Conservation (phyloP, 257 asterid species). For the Euphrasia confusa region DNA sequence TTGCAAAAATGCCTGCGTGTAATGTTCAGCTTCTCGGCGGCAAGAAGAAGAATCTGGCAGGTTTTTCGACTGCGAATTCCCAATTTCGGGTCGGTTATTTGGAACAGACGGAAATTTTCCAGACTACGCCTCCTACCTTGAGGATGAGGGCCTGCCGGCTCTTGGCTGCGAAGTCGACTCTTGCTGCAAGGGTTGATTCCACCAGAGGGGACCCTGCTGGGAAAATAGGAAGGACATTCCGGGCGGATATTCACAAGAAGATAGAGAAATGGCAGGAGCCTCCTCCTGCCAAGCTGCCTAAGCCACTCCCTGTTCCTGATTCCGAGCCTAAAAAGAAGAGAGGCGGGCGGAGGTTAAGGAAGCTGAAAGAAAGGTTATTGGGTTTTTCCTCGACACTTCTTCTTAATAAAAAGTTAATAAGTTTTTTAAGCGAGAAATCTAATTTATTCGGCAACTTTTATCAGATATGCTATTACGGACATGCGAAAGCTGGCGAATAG, state of each 20-base stretch:
- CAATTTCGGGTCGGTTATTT: conserved; percentile 81
- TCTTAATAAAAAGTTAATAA: neutral
- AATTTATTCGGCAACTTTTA: conserved; percentile 19
- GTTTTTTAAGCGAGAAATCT: conserved; percentile 18
- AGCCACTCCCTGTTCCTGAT: conserved; percentile 98
- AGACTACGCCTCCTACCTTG: conserved; percentile 84
- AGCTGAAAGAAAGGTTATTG: conserved; percentile 89
- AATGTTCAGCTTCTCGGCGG: conserved; percentile 98
- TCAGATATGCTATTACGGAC: conserved; percentile 92
- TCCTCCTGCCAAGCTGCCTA: conserved; percentile 98
- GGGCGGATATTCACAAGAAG: conserved; percentile 76
- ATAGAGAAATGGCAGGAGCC: conserved; percentile 99
- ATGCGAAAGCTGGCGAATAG: conserved; percentile 96
- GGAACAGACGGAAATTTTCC: conserved; percentile 84
- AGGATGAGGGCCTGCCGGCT: conserved; percentile 91
- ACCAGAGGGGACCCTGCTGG: conserved; percentile 85
- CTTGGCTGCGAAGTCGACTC: conserved; percentile 89
- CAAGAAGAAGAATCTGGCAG: conserved; percentile 80
- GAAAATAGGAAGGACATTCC: conserved; percentile 65
- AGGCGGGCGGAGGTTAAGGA: conserved; percentile 93
- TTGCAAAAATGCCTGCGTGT: conserved; percentile 98
- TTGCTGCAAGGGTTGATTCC: conserved; percentile 92
- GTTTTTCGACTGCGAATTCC: conserved; percentile 92
- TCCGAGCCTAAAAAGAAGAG: conserved; percentile 97
- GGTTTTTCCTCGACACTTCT: neutral